Evolutionary conservation across 2,329 filamentous ascomycete genomes (phyloP).

Genomic region (Exophiala viscosa): DNA sequence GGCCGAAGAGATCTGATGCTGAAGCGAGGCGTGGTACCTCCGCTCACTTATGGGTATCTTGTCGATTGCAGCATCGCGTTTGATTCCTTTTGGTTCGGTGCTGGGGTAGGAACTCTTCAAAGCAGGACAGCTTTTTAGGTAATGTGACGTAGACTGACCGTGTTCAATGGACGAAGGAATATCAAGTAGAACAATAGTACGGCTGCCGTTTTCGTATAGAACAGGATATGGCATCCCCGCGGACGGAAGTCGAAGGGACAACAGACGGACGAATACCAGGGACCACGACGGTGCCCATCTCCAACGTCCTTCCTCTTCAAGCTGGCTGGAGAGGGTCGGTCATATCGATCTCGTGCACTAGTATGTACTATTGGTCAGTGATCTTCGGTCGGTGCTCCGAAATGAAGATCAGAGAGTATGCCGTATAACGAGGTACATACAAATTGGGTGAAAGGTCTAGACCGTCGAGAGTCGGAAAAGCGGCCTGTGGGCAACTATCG

Average conservation of each 20-base stretch:
- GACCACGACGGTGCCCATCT: no score
- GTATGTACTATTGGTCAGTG: no score
- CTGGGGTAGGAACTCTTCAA: constrained; percentile 46
- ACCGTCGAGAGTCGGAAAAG: no score
- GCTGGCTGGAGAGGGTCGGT: no score
- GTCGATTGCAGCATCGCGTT: constrained; percentile 39
- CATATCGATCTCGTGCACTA: no score
- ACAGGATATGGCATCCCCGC: constrained; percentile 30
- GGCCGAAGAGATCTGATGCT: constrained; percentile 37
- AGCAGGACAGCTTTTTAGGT: constrained; percentile 46
- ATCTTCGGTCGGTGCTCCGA: no score
- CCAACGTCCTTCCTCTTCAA: no score
- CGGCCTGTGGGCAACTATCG: no score
- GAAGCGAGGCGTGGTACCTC: constrained; percentile 30
- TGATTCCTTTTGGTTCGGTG: constrained; percentile 50
- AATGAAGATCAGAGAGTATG: no score
- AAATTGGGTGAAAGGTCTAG: no score
- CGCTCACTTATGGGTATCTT: constrained; percentile 35
- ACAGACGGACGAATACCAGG: no score
- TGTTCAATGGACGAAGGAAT: constrained; percentile 55
- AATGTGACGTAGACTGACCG: constrained; percentile 42
- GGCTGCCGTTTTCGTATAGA: constrained; percentile 48
- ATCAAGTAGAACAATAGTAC: constrained; percentile 52
- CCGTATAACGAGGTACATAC: no score
- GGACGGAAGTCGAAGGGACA: background rate